phyloP scores from a whole-genome alignment of 495 filamentous ascomycete genomes.

The Talaromyces stipitatus region DNA sequence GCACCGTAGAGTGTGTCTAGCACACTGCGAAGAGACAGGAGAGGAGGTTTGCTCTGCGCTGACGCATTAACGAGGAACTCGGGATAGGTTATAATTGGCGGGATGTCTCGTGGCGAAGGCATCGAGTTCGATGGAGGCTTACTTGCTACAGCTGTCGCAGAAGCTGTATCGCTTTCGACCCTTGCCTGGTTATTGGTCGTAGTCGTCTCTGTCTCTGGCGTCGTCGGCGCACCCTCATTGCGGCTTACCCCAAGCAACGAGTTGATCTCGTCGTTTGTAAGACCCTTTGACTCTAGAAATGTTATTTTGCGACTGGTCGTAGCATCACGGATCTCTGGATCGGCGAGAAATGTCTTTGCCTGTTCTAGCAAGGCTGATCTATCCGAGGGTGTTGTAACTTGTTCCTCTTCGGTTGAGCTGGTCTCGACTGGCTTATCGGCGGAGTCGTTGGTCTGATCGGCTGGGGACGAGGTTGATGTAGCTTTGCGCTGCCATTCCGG shows the following conservation, averaged over 20 bases:
- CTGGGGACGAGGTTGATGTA: constrained; percentile 20
- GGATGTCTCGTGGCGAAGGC: constrained; percentile 39
- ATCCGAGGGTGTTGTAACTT: constrained; percentile 8
- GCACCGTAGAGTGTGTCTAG: constrained; percentile 74
- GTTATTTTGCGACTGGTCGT: constrained; percentile 63
- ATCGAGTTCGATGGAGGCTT: constrained; percentile 11
- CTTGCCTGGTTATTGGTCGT: constrained; percentile 1
- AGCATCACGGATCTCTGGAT: constrained; percentile 64
- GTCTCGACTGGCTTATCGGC: constrained; percentile 22
- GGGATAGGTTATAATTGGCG: constrained; percentile 96
- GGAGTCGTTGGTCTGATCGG: constrained; percentile 10
- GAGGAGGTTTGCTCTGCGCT: constrained; percentile 58
- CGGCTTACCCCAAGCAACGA: constrained; percentile 48
- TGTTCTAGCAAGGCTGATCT: constrained; percentile 53
- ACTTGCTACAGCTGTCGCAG: constrained; percentile 9
- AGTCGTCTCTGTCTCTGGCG: constrained; percentile 5
- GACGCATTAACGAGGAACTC: constrained; percentile 62
- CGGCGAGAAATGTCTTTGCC: constrained; percentile 71
- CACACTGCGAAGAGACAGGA: constrained; percentile 68
- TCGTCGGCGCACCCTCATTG: constrained; percentile 24
- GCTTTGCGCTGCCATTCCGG: constrained; percentile 39
- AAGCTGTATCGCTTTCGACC: constrained; percentile 12
- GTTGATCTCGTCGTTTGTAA: constrained; percentile 60
- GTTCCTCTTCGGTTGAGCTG: constrained; percentile 3
- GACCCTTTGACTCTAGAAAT: constrained; percentile 75